phyloP scores from a whole-genome alignment of 495 filamentous ascomycete species.

The Daldinia loculata region DNA sequence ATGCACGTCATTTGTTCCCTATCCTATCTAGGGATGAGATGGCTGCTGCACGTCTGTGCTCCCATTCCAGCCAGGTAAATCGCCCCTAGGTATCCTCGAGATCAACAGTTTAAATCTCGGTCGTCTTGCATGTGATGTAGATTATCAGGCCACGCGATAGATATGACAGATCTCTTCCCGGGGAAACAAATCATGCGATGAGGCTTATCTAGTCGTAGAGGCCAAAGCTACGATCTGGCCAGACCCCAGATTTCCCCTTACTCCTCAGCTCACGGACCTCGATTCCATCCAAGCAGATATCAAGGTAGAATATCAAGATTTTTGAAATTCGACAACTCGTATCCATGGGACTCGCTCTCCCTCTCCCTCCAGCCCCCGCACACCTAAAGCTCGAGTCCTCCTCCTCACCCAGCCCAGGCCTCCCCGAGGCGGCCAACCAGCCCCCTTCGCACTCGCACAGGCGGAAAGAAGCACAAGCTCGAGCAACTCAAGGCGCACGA shows the following conservation, averaged over 20 bases:
- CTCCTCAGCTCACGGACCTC: not conserved
- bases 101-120: not conserved
- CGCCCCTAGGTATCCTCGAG: not conserved
- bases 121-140: conserved; percentile 36
- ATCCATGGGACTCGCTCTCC: conserved; percentile 3
- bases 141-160: conserved; percentile 34
- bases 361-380: conserved; percentile 5
- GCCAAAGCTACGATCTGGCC: conserved; percentile 9
- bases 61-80: not conserved
- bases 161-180: conserved; percentile 19
- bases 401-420: not conserved
- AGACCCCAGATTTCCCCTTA: not conserved
- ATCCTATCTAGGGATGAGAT: not conserved
- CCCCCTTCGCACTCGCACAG: not conserved
- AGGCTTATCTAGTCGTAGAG: not conserved
- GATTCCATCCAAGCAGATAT: not conserved
- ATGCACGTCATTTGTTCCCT: conserved; percentile 15
- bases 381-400: conserved; percentile 13
- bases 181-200: not conserved
- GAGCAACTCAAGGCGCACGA: not conserved
- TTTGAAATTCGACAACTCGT: conserved; percentile 19
- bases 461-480: conserved; percentile 5
- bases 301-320: not conserved
- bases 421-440: conserved; percentile 4
- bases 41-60: not conserved